Percentiles rank a stretch among this genome's conserved stretches.
Conservation (phyloP, 2,329 filamentous ascomycete genomes). For the Chaetomiaceae sp. region DNA sequence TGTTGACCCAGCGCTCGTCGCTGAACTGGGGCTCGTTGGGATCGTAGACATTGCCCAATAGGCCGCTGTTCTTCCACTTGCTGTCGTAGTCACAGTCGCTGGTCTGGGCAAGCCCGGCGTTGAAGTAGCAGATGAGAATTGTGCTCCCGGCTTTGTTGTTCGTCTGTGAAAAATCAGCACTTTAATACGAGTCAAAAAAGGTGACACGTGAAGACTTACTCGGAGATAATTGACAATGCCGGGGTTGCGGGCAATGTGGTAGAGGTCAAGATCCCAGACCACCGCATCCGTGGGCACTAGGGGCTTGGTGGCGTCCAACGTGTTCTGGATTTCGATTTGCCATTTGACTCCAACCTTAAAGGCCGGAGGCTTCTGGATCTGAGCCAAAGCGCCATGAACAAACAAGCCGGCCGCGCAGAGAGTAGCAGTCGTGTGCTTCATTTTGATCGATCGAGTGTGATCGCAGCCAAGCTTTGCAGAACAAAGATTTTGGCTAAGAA, state of each 20-base stretch:
- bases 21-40: slow-evolving; percentile 7
- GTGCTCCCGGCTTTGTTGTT: slow-evolving; percentile 8
- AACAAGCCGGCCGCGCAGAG: neutral
- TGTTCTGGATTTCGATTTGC: slow-evolving; percentile 16
- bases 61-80: slow-evolving; percentile 10
- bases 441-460: no score
- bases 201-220: neutral
- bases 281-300: slow-evolving; percentile 10
- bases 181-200: no score
- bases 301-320: neutral
- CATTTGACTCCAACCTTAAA: slow-evolving; percentile 10
- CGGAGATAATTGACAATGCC: slow-evolving; percentile 7
- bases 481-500: no score
- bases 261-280: slow-evolving; percentile 18
- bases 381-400: neutral
- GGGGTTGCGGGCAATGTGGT: slow-evolving; percentile 9
- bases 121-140: slow-evolving; percentile 18
- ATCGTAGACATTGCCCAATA: slow-evolving; percentile 14
- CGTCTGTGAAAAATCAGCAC: neutral
- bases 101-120: slow-evolving; percentile 15
- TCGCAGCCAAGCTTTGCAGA: no score
- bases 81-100: slow-evolving; percentile 16
- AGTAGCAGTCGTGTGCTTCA: neutral
- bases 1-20: slow-evolving; percentile 17
- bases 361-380: neutral